Evolutionary conservation across 768 basidiomycete species (phyloP), one percentile per base, ranked within the genome.

Genomic region (Pleurotus citrinopileatus): DNA sequence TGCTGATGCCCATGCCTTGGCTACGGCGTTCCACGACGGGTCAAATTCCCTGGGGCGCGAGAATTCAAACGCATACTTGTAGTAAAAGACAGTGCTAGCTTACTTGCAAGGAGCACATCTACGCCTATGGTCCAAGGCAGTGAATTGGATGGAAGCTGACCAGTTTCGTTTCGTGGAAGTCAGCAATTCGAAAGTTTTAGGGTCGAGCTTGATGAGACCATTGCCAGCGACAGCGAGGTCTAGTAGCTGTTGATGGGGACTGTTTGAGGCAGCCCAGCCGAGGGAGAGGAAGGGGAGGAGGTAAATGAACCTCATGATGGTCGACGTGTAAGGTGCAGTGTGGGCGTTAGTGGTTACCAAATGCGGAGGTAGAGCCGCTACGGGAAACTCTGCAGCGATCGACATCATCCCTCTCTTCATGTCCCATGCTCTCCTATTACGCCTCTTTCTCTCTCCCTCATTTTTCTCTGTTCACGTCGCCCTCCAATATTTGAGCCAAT

Each of bases 391-490:
- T 17, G 12, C 42, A 10, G 37, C 15, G n/a, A 25, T 44, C 10
- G 37, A 29, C 20, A 22, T 20, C 37, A 9, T 46, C 9, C 40
- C 15, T 25, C 34, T 36, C 57, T 34, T 57, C 52, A 80, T 81
- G 75, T 89, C 87, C 60, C 89, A 94, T 88, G 90, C 84, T 42
- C 78, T 94, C 57, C 86, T 95, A 50, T 82, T 98, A 52, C 87
- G 94, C 26, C 85, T 98, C 45, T 96, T 97, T 67, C 86, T 95
- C 54, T 93, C 91, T 17, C 89, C 91, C 3, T 85, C 86, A 29
- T 98, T 91, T 77, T 98, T 97, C 74, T 90, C 89, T 9, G 89
- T 96, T 53, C 90, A 95, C 75, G 88, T 95, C 61, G 94, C 94
- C 26, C 85, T 98, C 59, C 83, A 87, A 62, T 98, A 98, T 65